Percentiles rank a stretch among this genome's conserved stretches.
phyloP scores from a whole-genome alignment of 139 green algal genomes.

The Chlorella sp. region DNA sequence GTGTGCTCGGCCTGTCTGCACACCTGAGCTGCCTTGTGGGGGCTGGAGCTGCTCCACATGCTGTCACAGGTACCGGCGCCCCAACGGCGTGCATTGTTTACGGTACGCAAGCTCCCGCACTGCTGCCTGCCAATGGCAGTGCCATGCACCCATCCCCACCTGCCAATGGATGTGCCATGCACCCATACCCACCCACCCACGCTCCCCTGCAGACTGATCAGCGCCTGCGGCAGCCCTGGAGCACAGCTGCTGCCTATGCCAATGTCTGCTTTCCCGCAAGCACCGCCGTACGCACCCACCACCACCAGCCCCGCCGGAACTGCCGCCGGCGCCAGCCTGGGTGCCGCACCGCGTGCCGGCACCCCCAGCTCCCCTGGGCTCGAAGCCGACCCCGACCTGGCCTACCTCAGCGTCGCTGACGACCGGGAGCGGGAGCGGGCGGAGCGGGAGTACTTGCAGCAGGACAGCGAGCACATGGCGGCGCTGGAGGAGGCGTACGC shows the following conservation, averaged over 20 bases:
- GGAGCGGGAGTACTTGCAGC: constrained; percentile 25
- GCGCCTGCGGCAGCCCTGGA: too few relatives aligned
- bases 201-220: too few relatives aligned
- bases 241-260: neutral
- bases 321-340: neutral
- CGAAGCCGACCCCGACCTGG: constrained; percentile 25
- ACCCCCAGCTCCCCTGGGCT: neutral
- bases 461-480: constrained; percentile 32
- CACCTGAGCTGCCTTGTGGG: too few relatives aligned
- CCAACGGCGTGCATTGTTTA: neutral
- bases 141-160: neutral
- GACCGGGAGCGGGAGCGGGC: constrained; percentile 22
- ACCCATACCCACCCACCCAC: neutral
- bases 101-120: neutral
- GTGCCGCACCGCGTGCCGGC: neutral
- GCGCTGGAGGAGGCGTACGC: constrained; percentile 35
- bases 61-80: too few relatives aligned
- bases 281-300: neutral
- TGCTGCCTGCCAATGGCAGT: too few relatives aligned
- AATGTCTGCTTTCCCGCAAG: neutral
- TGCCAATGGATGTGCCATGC: neutral
- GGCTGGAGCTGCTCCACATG: too few relatives aligned
- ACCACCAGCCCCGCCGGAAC: neutral
- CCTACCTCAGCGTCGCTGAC: constrained; percentile 19
- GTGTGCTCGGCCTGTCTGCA: neutral